Conservation (phyloP, 192 early-diverging fungal species). For the Gonapodya prolifera region DNA sequence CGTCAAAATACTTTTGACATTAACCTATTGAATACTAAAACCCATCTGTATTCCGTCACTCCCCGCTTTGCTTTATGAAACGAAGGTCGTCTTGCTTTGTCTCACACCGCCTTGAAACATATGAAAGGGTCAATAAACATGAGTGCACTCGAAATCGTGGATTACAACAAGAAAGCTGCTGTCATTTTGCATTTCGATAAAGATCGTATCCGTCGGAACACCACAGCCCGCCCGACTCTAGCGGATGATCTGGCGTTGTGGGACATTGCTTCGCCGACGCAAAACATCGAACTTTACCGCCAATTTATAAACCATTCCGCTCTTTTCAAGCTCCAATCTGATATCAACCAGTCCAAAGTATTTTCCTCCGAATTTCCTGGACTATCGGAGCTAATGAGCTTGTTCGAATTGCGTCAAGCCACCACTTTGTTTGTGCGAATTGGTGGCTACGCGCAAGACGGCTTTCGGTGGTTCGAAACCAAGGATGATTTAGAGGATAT, state of each 20-base stretch:
- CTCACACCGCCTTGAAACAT: constrained; percentile 32
- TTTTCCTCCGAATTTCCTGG: constrained; percentile 17
- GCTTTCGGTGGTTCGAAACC: constrained; percentile 20
- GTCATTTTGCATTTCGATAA: not conserved
- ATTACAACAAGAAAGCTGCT: constrained; percentile 26
- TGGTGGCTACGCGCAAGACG: constrained; percentile 8
- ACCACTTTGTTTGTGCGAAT: constrained; percentile 38
- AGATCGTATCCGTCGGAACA: constrained; percentile 10
- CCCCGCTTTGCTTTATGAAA: not conserved
- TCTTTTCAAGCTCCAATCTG: constrained; percentile 34
- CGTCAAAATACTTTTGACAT: not conserved
- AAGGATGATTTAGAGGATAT: constrained; percentile 17
- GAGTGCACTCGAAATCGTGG: constrained; percentile 18
- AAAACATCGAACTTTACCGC: constrained; percentile 30
- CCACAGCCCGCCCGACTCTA: constrained; percentile 11
- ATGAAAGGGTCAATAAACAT: constrained; percentile 23
- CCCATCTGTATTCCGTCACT: not conserved
- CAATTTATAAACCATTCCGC: constrained; percentile 34
- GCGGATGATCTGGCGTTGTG: constrained; percentile 15
- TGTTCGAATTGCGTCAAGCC: constrained; percentile 34
- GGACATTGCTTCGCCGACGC: constrained; percentile 14
- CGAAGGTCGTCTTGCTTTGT: constrained; percentile 31
- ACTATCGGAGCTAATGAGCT: constrained; percentile 22
- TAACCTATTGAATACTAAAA: constrained; percentile 5
- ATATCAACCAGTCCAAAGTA: constrained; percentile 31